Base-by-base conservation (phyloP, 768 basidiomycete genomes). In the Brasilioporus rufonigricans region DNA sequence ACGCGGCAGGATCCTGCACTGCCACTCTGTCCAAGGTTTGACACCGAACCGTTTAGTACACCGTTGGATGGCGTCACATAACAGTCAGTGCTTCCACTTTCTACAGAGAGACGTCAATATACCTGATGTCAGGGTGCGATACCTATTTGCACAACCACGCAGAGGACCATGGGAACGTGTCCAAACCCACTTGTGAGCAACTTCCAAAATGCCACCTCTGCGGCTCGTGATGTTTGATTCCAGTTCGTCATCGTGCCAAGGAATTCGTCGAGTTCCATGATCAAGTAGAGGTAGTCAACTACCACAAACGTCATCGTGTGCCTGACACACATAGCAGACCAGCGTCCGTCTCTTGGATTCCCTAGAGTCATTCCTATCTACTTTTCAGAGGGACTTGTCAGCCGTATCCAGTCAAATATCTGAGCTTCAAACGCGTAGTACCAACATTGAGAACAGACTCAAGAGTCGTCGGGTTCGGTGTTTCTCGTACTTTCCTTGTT, bases 371-470 rank as follows among this genome's bases (percentile, higher is more conserved):
- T 98, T 98, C 71, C 80, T 99, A 12, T 93, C 93, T 3, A 97
- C 91, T 0, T 99, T 99, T 65, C 96, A 98, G 71, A 88, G 80
- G 62, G 96, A 99, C 70, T 78, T 99, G 21, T 90, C 93, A 6
- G 87, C 88, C 2, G 97, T 98, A 11, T 98, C 97, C 3, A 91
- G 93, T 4, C 95, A 99, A 69, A 96, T 99, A 68, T 89, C 92
- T 1, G 93, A 98, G 58, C 78, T 99, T 23, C 97, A 98, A 65
- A 82, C 84, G 59, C 80, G 92, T 32, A 95, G 93, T 67, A 89
- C 90, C 60, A 89, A 89, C 39, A 97, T 98, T 18, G 97, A 98
- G 59, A 83, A 81, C 56, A 82, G 87, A 54, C 78, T 98, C 53
- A 89, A 86, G 68, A 90, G 87, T 53, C 81, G 97, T 49, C 81